phyloP scores from a whole-genome alignment of 2,329 filamentous ascomycete genomes.

The Beauveria sp. region DNA sequence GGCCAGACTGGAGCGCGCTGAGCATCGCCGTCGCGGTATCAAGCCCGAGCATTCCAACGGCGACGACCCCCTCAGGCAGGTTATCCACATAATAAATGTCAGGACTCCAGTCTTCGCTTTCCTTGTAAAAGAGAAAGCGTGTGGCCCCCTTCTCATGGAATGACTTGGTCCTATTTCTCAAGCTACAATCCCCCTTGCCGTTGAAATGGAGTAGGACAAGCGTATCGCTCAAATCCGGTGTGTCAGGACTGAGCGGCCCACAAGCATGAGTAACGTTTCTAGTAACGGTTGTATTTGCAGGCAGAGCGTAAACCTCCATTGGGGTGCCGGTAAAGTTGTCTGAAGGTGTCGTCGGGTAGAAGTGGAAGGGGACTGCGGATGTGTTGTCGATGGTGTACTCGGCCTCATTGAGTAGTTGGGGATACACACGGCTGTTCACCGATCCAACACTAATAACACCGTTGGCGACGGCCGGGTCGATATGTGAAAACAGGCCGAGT shows the following conservation, averaged over 20 bases:
- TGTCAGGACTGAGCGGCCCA: neutral
- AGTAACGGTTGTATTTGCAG: slow-evolving; percentile 20
- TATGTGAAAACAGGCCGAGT: slow-evolving; percentile 32
- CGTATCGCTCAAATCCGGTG: neutral
- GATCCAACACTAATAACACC: slow-evolving; percentile 37
- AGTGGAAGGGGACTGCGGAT: slow-evolving; percentile 24
- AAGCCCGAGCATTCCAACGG: slow-evolving; percentile 22
- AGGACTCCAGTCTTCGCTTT: neutral
- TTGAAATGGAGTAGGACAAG: slow-evolving; percentile 16
- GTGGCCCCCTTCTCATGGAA: neutral
- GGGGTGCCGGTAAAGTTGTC: neutral
- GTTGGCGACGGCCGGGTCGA: slow-evolving; percentile 21
- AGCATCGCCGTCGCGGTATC: slow-evolving; percentile 30
- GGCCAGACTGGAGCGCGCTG: slow-evolving; percentile 18
- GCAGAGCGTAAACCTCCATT: slow-evolving; percentile 20
- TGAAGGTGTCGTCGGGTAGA: slow-evolving; percentile 10
- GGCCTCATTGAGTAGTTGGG: slow-evolving; percentile 28
- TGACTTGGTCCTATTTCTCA: neutral
- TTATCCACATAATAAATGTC: neutral
- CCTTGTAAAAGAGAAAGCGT: neutral
- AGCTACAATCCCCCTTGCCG: slow-evolving; percentile 15
- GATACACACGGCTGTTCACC: slow-evolving; percentile 30
- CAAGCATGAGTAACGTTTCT: neutral
- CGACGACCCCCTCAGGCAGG: slow-evolving; percentile 15
- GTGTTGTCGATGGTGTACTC: slow-evolving; percentile 27